Percentiles rank a stretch among this genome's conserved stretches.
These are phyloP conservation scores for Withania somnifera DNA, from an alignment of 305 asterid genomes.

Conservation along the genomic window DNA sequence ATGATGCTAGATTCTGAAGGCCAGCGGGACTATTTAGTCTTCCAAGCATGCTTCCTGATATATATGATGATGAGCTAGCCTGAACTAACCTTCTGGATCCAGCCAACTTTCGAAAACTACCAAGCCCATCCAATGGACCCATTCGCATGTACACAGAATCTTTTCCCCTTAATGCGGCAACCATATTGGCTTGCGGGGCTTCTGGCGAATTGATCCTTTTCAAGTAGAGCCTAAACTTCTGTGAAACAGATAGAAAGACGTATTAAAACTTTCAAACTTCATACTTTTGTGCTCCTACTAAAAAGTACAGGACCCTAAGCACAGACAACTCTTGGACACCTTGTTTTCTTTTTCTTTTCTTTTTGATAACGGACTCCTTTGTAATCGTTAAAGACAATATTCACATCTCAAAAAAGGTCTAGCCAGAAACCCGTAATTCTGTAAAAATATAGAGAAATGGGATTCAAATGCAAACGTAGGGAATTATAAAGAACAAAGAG, in stretches of 20 bases:
- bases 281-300: neutral
- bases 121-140: constrained; percentile 55
- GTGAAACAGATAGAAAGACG: constrained; percentile 12
- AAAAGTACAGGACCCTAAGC: neutral
- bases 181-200: constrained; percentile 75
- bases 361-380: no score
- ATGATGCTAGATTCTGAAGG: constrained; percentile 38
- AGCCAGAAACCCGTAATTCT: neutral
- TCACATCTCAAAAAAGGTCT: neutral
- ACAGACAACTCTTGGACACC: neutral
- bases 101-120: constrained; percentile 49
- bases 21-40: constrained; percentile 59
- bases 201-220: constrained; percentile 63
- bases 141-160: constrained; percentile 62
- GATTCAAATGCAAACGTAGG: neutral
- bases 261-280: neutral
- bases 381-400: neutral
- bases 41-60: constrained; percentile 53
- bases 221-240: constrained; percentile 80
- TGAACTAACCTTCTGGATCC: constrained; percentile 55
- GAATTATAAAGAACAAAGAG: neutral
- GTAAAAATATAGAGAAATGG: neutral
- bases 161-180: constrained; percentile 59
- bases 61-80: constrained; percentile 36
- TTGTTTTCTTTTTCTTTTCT: no score